These are phyloP conservation scores for Chrysosporium queenslandicum DNA, from an alignment of 2,329 filamentous ascomycete species.

Conservation along the genomic window DNA sequence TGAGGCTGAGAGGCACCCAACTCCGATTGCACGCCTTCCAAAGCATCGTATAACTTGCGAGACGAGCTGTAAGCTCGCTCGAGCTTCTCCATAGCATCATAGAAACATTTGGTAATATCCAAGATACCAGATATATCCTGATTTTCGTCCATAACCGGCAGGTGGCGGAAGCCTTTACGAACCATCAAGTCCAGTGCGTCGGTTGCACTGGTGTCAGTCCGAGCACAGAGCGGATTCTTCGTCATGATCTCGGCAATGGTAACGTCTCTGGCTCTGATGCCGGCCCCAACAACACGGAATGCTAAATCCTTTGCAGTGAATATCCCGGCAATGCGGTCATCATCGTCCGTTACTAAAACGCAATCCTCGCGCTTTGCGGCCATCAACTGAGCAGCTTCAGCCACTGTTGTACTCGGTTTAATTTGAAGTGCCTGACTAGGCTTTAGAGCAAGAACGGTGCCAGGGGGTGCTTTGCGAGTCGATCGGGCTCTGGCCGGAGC, in stretches of 20 bases:
- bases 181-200: constrained; percentile 98
- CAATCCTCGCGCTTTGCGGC: constrained; percentile 97
- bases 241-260: constrained; percentile 99
- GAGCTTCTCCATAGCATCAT: constrained; percentile 99
- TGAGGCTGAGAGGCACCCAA: constrained; percentile 91
- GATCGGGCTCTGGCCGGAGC: constrained; percentile 65
- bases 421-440: constrained; percentile 95
- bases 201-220: constrained; percentile 95
- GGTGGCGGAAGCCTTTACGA: constrained; percentile 89
- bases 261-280: constrained; percentile 77
- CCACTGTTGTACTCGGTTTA: constrained; percentile 85
- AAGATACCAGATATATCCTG: constrained; percentile 97
- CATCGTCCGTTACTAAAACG: constrained; percentile 92
- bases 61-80: constrained; percentile 96
- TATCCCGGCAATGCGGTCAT: constrained; percentile 95
- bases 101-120: constrained; percentile 99
- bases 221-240: constrained; percentile 94
- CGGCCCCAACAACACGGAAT: constrained; percentile 87
- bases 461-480: constrained; percentile 86
- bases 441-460: constrained; percentile 89
- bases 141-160: constrained; percentile 99
- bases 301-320: constrained; percentile 98
- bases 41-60: constrained; percentile 91
- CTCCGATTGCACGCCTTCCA: constrained; percentile 96
- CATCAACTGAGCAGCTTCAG: constrained; percentile 96